phyloP scores from a whole-genome alignment of 2,329 filamentous ascomycete species.

The Xylariaceae sp. region DNA sequence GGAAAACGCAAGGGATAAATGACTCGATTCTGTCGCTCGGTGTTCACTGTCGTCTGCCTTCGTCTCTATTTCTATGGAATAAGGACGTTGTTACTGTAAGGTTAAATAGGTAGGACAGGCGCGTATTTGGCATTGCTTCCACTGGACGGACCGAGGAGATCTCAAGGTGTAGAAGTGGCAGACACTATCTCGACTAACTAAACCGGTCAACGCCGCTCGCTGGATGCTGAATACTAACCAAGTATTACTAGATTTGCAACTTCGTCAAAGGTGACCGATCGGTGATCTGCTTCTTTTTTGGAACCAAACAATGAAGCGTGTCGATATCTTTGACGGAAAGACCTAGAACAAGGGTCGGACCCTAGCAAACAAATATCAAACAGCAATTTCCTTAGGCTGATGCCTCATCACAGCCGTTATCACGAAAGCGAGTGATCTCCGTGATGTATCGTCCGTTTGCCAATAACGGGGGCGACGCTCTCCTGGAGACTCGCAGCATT shows the following conservation, averaged over 20 bases:
- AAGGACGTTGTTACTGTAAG: neutral
- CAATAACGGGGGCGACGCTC: neutral
- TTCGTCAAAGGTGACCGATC: slow-evolving; percentile 39
- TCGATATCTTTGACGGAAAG: slow-evolving; percentile 38
- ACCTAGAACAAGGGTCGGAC: slow-evolving; percentile 22
- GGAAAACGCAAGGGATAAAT: neutral
- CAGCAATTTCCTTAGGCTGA: slow-evolving; percentile 35
- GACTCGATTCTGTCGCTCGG: neutral
- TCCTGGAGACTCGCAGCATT: neutral
- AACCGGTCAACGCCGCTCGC: slow-evolving; percentile 34
- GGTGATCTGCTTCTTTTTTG: slow-evolving; percentile 39
- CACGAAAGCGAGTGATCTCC: slow-evolving; percentile 27
- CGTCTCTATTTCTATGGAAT: neutral
- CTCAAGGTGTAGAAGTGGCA: slow-evolving; percentile 22
- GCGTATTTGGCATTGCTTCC: slow-evolving; percentile 38
- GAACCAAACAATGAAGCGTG: slow-evolving; percentile 40
- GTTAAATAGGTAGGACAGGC: neutral
- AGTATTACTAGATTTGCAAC: slow-evolving; percentile 40
- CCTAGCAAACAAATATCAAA: slow-evolving; percentile 32
- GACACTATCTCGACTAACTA: neutral
- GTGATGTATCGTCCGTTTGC: no score
- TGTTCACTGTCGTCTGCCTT: neutral
- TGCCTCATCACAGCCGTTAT: slow-evolving; percentile 37
- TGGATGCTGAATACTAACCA: slow-evolving; percentile 29
- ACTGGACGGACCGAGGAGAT: slow-evolving; percentile 43